Percentiles rank a stretch among this genome's conserved stretches.
phyloP scores from a whole-genome alignment of 306 rosid species.

The Cucurbita moschata region DNA sequence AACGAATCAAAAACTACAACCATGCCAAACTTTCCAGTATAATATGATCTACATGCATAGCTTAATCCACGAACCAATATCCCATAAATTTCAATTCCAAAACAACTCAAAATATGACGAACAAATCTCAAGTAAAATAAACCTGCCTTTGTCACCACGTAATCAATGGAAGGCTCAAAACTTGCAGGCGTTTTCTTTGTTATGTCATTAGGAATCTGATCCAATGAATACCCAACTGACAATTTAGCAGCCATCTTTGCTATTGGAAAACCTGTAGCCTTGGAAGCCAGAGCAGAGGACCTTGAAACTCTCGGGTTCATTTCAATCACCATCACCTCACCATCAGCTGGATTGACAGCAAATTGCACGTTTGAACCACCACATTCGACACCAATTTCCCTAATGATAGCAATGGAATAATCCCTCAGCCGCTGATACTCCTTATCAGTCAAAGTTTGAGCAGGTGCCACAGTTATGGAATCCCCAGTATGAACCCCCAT shows the following conservation, averaged over 20 bases:
- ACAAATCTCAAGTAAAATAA: background rate
- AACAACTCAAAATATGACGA: background rate
- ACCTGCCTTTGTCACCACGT: slow-evolving; percentile 83
- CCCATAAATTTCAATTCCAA: background rate
- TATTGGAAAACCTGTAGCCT: slow-evolving; percentile 94
- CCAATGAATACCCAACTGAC: slow-evolving; percentile 83
- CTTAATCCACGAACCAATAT: background rate
- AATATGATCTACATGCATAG: background rate
- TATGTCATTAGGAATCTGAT: slow-evolving; percentile 92
- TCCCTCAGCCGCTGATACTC: slow-evolving; percentile 77
- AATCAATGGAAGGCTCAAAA: slow-evolving; percentile 96
- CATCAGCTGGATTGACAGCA: slow-evolving; percentile 57
- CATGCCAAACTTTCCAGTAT: background rate
- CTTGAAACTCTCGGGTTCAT: slow-evolving; percentile 97
- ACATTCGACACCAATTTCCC: slow-evolving; percentile 16
- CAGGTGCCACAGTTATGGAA: slow-evolving; percentile 92
- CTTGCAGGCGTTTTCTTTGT: slow-evolving; percentile 92
- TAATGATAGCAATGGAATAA: slow-evolving; percentile 13
- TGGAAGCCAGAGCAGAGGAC: slow-evolving; percentile 83
- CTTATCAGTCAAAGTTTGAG: slow-evolving; percentile 88
- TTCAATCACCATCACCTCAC: slow-evolving; percentile 88
- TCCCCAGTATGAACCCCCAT: slow-evolving; percentile 99
- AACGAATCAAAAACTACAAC: background rate
- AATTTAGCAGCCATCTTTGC: slow-evolving; percentile 94
- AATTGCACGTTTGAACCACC: slow-evolving; percentile 76